Conservation (phyloP, 176 grass and related monocot species). For the Eremochloa ophiuroides region DNA sequence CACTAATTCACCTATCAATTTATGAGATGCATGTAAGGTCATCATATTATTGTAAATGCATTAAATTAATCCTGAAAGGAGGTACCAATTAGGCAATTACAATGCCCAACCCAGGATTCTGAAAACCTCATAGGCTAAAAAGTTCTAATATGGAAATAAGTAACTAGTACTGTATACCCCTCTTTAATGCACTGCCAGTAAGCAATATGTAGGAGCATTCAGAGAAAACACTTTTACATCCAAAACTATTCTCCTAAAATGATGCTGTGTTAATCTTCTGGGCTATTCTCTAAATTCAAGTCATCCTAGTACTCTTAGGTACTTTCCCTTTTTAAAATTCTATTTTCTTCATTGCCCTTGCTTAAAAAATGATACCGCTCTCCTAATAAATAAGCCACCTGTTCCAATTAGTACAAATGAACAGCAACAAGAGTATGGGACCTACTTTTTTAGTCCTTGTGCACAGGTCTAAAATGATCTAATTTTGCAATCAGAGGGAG, state of each 20-base stretch:
- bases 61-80: constrained; percentile 5
- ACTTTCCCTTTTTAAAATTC: neutral
- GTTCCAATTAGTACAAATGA: neutral
- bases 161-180: neutral
- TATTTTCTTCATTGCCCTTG: neutral
- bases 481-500: neutral
- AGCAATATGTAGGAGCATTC: neutral
- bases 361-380: neutral
- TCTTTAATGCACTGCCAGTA: neutral
- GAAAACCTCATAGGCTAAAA: neutral
- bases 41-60: constrained; percentile 14
- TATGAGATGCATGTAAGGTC: constrained; percentile 5
- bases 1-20: neutral
- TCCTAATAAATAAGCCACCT: neutral
- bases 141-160: neutral
- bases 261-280: neutral
- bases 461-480: neutral
- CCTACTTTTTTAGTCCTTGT: neutral
- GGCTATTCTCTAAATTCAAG: neutral
- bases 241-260: neutral
- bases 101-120: neutral
- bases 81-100: neutral
- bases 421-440: neutral
- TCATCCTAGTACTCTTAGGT: neutral
- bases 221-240: neutral